Evolutionary conservation across 202 grass and related monocot species (phyloP).

Genomic region (Zizania palustris): DNA sequence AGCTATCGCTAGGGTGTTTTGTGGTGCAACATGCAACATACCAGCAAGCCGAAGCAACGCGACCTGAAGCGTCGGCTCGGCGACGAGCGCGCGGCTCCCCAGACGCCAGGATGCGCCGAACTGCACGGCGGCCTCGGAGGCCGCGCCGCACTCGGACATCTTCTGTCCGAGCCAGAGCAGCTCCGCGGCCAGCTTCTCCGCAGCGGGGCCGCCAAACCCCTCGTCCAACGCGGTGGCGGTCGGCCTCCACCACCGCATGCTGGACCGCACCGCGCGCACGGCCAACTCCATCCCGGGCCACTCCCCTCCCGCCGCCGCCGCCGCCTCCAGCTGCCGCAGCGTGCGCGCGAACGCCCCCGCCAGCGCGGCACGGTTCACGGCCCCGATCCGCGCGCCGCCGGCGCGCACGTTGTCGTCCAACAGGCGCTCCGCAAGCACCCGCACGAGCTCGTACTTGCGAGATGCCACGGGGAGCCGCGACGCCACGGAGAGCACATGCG

Average conservation of each 20-base stretch:
- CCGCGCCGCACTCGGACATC: conserved; percentile 66
- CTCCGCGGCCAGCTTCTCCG: conserved; percentile 79
- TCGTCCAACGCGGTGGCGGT: conserved; percentile 25
- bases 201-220: conserved; percentile 41
- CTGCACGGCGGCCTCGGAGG: conserved; percentile 50
- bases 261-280: conserved; percentile 51
- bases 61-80: conserved; percentile 73
- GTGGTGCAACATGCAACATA: conserved; percentile 34
- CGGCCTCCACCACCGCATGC: conserved; percentile 51
- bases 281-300: conserved; percentile 43
- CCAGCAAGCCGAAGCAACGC: conserved; percentile 66
- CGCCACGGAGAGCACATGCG: conserved; percentile 63
- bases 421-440: conserved; percentile 74
- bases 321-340: conserved; percentile 58
- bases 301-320: conserved; percentile 32
- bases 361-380: conserved; percentile 58
- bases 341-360: conserved; percentile 54
- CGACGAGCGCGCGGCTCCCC: conserved; percentile 50
- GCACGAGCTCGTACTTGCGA: conserved; percentile 78
- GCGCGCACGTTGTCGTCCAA: conserved; percentile 61
- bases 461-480: conserved; percentile 72
- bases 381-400: conserved; percentile 6
- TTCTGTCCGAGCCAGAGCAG: conserved; percentile 79
- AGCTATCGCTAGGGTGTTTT: not conserved
- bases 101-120: conserved; percentile 62